phyloP scores from a whole-genome alignment of 2,329 filamentous ascomycete species.

The Microcyclospora pomicola region DNA sequence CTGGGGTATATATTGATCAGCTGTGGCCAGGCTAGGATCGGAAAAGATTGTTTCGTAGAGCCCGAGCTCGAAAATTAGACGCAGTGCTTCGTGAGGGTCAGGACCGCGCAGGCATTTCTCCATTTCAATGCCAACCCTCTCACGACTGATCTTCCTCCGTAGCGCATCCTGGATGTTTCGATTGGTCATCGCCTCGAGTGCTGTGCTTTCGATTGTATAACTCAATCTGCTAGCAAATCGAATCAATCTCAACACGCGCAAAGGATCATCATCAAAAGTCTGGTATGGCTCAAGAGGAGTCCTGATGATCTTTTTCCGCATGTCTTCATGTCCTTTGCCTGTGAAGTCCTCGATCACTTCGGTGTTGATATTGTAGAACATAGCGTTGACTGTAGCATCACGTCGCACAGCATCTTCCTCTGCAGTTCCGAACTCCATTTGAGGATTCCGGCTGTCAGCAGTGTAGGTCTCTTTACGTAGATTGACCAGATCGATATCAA shows the following conservation, averaged over 20 bases:
- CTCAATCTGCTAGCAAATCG: constrained; percentile 76
- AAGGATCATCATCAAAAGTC: constrained; percentile 87
- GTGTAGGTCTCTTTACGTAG: constrained; percentile 81
- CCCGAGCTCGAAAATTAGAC: constrained; percentile 50
- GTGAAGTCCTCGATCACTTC: constrained; percentile 75
- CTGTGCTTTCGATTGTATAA: constrained; percentile 61
- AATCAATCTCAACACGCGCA: constrained; percentile 74
- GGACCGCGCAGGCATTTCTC: constrained; percentile 82
- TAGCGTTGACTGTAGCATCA: constrained; percentile 86
- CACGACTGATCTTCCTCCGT: constrained; percentile 79
- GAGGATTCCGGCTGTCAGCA: constrained; percentile 76
- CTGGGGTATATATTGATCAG: constrained; percentile 41
- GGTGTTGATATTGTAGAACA: constrained; percentile 88
- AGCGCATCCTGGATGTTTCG: constrained; percentile 64
- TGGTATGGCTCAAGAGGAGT: constrained; percentile 80
- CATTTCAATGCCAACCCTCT: constrained; percentile 73
- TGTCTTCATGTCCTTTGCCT: constrained; percentile 55
- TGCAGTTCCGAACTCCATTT: constrained; percentile 87
- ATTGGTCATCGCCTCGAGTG: constrained; percentile 62
- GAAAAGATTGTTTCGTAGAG: constrained; percentile 64
- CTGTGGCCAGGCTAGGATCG: constrained; percentile 40
- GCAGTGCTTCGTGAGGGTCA: constrained; percentile 47
- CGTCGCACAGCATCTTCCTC: constrained; percentile 78
- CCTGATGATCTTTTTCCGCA: constrained; percentile 57
- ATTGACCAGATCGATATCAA: constrained; percentile 91